Conservation (phyloP, 2,329 filamentous ascomycete genomes). For the Cercospora sp. region DNA sequence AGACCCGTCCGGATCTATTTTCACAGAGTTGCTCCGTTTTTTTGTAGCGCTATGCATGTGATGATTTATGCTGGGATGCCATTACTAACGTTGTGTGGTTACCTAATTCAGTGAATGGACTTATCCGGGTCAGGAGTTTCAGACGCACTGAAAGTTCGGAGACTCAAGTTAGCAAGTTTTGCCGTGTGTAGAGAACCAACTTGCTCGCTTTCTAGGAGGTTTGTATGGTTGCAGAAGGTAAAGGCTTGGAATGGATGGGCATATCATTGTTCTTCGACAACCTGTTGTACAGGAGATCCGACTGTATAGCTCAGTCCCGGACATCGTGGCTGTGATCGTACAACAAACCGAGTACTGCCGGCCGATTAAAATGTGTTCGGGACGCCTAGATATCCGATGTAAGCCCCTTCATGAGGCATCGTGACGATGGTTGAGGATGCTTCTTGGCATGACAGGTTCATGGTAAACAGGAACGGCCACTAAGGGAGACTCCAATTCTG, state of each 20-base stretch:
- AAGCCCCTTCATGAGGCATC: neutral
- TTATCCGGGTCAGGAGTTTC: neutral
- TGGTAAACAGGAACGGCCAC: neutral
- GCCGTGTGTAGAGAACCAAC: neutral
- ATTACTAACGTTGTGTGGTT: neutral
- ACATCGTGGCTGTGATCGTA: neutral
- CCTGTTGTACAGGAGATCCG: neutral
- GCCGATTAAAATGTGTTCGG: neutral
- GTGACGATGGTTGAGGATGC: neutral
- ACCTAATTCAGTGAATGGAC: neutral
- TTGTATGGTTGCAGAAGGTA: neutral
- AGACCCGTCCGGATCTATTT: too few relatives aligned
- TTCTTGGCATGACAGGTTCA: neutral
- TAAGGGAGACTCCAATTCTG: neutral
- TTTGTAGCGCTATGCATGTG: neutral
- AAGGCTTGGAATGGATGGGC: neutral
- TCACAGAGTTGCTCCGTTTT: neutral
- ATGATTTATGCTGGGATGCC: neutral
- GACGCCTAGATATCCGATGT: neutral
- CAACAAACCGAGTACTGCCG: neutral
- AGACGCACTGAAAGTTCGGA: too few relatives aligned
- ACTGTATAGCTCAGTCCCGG: neutral
- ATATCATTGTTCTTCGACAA: neutral
- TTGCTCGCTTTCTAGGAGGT: neutral
- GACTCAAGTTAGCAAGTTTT: neutral